phyloP scores from a whole-genome alignment of 257 asterid species.

The Gentiana straminea region DNA sequence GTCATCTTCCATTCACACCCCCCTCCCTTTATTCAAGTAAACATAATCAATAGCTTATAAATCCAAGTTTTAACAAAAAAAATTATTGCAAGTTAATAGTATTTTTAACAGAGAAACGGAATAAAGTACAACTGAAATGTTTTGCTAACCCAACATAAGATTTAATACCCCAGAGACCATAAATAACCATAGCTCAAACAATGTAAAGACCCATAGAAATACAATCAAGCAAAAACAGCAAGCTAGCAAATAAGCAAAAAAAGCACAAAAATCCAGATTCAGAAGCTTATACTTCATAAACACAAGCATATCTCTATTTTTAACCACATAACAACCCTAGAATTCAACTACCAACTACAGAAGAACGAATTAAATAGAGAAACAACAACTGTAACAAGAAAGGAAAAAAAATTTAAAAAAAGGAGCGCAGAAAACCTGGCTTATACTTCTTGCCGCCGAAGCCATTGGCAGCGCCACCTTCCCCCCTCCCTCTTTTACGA shows the following conservation, averaged over 20 bases:
- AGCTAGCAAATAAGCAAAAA: background rate
- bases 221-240: too few relatives aligned
- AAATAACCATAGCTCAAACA: too few relatives aligned
- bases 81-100: too few relatives aligned
- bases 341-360: slow-evolving; percentile 3
- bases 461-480: slow-evolving; percentile 38
- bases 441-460: slow-evolving; percentile 37
- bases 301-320: background rate
- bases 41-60: too few relatives aligned
- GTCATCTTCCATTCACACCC: too few relatives aligned
- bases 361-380: background rate
- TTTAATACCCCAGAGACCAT: too few relatives aligned
- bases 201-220: too few relatives aligned
- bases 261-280: background rate
- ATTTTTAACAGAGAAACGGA: too few relatives aligned
- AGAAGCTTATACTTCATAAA: background rate
- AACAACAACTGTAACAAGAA: background rate
- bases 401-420: background rate
- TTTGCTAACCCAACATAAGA: too few relatives aligned
- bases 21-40: too few relatives aligned
- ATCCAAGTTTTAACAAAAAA: too few relatives aligned
- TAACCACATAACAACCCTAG: slow-evolving; percentile 7
- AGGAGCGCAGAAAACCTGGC: slow-evolving; percentile 34
- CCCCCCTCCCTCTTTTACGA: slow-evolving; percentile 45
- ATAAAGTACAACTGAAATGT: too few relatives aligned